A percentile compares a stretch with the other conserved stretches of the same genome.
These are phyloP conservation scores for Nitzschia inconspicua DNA, from an alignment of 108 stramenopile genomes.

Conservation along the genomic window DNA sequence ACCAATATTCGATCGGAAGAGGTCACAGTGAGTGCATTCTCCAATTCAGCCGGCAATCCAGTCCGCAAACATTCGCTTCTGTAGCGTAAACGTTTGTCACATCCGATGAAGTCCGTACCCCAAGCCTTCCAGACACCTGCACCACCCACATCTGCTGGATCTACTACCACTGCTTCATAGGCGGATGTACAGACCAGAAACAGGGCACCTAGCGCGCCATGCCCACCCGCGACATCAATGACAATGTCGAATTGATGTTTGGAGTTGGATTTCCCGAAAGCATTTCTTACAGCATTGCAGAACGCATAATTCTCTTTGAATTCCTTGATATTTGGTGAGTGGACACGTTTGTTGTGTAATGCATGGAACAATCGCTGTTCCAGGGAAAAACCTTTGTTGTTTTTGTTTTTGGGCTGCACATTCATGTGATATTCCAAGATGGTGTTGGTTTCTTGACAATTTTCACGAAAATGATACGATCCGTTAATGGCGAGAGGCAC, in stretches of 20 bases:
- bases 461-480: constrained; percentile 65
- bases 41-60: constrained; percentile 56
- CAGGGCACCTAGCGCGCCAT: constrained; percentile 74
- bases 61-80: constrained; percentile 75
- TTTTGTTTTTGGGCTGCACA: constrained; percentile 10
- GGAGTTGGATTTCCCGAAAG: constrained; percentile 19
- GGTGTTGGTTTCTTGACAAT: constrained; percentile 53
- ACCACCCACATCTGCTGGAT: constrained; percentile 57
- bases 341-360: constrained; percentile 44
- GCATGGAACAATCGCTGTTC: constrained; percentile 69
- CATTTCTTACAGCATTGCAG: constrained; percentile 52
- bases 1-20: constrained; percentile 43
- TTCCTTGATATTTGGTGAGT: constrained; percentile 65
- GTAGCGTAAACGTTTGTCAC: constrained; percentile 47
- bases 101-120: constrained; percentile 20
- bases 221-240: constrained; percentile 78
- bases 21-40: constrained; percentile 22
- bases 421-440: constrained; percentile 64
- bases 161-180: constrained; percentile 46
- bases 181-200: constrained; percentile 55
- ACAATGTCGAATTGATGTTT: constrained; percentile 39
- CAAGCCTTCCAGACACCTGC: constrained; percentile 48
- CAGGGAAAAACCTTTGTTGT: constrained; percentile 19
- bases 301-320: constrained; percentile 74
- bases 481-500: constrained; percentile 46